Percentiles rank a stretch among this genome's conserved stretches.
Conservation (phyloP, 2,329 filamentous ascomycete species). For the Colletotrichum scovillei region DNA sequence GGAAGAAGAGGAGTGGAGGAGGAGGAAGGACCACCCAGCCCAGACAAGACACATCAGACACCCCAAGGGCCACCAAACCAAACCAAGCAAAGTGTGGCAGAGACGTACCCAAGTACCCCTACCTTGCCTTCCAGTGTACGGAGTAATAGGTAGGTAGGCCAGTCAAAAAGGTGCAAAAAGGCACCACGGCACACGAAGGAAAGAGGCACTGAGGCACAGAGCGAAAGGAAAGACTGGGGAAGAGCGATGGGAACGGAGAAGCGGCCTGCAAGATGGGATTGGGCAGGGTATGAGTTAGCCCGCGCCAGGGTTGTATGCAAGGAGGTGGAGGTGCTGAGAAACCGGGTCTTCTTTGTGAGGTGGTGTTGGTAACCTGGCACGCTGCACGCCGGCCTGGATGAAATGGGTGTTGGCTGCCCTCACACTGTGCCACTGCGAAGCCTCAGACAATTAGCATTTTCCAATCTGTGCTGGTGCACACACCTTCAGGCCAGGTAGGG, state of each 20-base stretch:
- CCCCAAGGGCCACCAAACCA: not conserved
- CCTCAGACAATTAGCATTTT: conserved; percentile 20
- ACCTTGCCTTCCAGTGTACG: too few relatives aligned
- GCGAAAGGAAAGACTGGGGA: conserved; percentile 10
- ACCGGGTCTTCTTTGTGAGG: not conserved
- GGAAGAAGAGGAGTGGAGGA: not conserved
- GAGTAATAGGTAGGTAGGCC: not conserved
- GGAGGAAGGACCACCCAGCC: conserved; percentile 10
- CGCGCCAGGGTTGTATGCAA: conserved; percentile 11
- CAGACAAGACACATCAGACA: not conserved
- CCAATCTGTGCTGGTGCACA: conserved; percentile 9
- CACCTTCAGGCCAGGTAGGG: not conserved
- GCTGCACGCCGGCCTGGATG: not conserved
- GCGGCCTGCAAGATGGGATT: conserved; percentile 16
- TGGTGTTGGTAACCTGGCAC: not conserved
- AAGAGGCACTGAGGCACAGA: not conserved
- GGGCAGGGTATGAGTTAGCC: conserved; percentile 9
- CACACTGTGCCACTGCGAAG: conserved; percentile 29
- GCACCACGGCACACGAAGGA: not conserved
- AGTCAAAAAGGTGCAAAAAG: not conserved
- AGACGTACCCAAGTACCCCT: not conserved
- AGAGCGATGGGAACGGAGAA: conserved; percentile 11
- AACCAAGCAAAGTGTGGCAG: conserved; percentile 7
- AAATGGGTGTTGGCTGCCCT: conserved; percentile 8
- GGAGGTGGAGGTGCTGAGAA: conserved; percentile 23